These are phyloP conservation scores for Talaromyces wortmannii DNA, from an alignment of 495 filamentous ascomycete genomes.

Conservation along the genomic window DNA sequence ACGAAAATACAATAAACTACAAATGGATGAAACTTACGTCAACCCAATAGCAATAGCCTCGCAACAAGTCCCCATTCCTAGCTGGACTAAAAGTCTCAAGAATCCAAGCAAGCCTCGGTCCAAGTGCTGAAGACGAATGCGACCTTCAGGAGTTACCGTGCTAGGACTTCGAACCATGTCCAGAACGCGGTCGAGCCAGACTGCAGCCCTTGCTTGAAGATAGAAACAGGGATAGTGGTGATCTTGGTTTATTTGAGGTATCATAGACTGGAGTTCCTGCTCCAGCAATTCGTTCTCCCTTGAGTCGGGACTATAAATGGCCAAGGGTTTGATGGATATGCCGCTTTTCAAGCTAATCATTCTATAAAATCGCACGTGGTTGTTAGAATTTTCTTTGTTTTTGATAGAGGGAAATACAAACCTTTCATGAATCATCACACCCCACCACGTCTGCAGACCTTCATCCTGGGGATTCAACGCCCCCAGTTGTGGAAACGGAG, in stretches of 20 bases:
- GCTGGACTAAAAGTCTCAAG: not conserved
- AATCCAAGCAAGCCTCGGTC: not conserved
- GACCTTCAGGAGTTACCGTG: not conserved
- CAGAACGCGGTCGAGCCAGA: constrained; percentile 1
- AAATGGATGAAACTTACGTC: not conserved
- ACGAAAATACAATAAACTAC: no score
- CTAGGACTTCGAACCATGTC: not conserved
- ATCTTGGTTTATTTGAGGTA: not conserved
- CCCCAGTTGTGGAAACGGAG: not conserved
- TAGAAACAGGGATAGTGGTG: not conserved
- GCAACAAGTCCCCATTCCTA: not conserved
- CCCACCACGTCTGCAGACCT: constrained; percentile 1
- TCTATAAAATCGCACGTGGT: not conserved
- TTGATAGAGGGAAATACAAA: not conserved
- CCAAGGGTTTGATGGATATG: not conserved
- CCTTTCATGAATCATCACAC: constrained; percentile 2
- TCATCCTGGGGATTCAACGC: not conserved
- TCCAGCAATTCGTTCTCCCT: not conserved
- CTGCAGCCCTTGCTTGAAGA: constrained; percentile 3
- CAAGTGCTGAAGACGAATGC: not conserved
- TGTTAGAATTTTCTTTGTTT: not conserved
- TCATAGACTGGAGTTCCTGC: not conserved
- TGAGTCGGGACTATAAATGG: not conserved
- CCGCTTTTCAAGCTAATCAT: constrained; percentile 4
- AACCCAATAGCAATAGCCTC: not conserved